Evolutionary conservation across 345 rosid species (phyloP), one percentile per base, ranked within the genome.

Genomic region (Reutealis trisperma): DNA sequence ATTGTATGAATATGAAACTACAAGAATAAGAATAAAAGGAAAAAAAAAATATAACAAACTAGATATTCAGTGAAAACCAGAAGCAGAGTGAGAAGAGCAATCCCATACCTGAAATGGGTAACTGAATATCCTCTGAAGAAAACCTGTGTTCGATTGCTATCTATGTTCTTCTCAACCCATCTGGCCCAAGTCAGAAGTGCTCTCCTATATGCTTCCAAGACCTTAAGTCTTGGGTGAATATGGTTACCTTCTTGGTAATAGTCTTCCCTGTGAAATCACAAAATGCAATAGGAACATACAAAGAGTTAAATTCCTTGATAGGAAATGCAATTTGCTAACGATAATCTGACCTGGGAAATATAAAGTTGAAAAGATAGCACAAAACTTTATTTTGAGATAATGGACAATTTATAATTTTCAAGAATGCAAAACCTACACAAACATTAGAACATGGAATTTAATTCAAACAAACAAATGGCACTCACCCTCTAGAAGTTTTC

Each of bases 401-500:
- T 22, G 9, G 15, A 14, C 69, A 18, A 54, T 3, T 51, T 51
- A 51, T 51, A 16, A 2, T 13, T 51, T 12, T 54, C 12, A 1
- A 27, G 24, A n/a, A n/a, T 14, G 58, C n/a, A 4, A 27, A 16
- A 19, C 3, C 63, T 14, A 49, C 8, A 72, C 21, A 66, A 64
- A 42, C 21, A 51, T 21, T 52, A 70, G 37, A 15, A 18, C 34
- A 27, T 11, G 8, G 60, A 3, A 34, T 14, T 24, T 45, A 18
- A 34, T 14, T 24, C 27, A 18, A 37, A 25, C 54, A 41, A 52
- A 61, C 51, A 55, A 58, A 47, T 32, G 68, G 60, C 13, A 81
- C 83, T 84, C 81, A 93, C 97, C 97, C 97, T 84, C 78, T 88
- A 42, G 96, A 90, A 45, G 98, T 95, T 88, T 95, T 95, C 77